phyloP scores from a whole-genome alignment of 768 basidiomycete species.

The Kwoniella newhampshirensis region DNA sequence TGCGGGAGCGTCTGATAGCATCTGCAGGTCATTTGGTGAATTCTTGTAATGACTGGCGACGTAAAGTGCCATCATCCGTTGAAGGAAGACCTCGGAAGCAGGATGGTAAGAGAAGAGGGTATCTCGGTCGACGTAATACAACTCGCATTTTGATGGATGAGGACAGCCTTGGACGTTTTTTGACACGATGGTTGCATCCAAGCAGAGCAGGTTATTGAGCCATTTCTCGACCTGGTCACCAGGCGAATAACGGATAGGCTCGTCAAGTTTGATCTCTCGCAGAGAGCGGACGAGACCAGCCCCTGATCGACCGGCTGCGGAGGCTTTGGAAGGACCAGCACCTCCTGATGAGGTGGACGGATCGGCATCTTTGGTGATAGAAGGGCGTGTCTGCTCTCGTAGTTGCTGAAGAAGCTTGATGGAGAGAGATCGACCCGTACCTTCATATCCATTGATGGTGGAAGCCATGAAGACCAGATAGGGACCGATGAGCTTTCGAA shows the following conservation, averaged over 20 bases:
- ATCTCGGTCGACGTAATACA: constrained; percentile 93
- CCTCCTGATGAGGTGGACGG: constrained; percentile 46
- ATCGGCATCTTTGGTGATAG: constrained; percentile 65
- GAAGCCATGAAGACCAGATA: constrained; percentile 98
- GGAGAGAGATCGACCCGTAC: constrained; percentile 95
- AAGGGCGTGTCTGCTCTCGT: constrained; percentile 81
- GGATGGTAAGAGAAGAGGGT: constrained; percentile 96
- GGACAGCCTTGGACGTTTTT: constrained; percentile 68
- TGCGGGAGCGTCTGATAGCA: constrained; percentile 93
- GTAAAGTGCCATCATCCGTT: constrained; percentile 97
- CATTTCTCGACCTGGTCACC: constrained; percentile 91
- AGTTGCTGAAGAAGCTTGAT: constrained; percentile 97
- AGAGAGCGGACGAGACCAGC: constrained; percentile 64
- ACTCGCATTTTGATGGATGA: constrained; percentile 87
- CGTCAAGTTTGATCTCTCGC: constrained; percentile 90
- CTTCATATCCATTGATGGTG: constrained; percentile 99
- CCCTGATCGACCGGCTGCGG: constrained; percentile 50
- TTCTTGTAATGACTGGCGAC: constrained; percentile 99
- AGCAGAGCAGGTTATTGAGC: constrained; percentile 84
- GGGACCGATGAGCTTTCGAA: constrained; percentile 84
- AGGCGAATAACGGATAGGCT: constrained; percentile 84
- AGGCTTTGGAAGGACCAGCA: constrained; percentile 53
- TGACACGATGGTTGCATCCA: constrained; percentile 73
- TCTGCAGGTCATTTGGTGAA: constrained; percentile 96
- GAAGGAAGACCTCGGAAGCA: constrained; percentile 94